Evolutionary conservation across 2,329 filamentous ascomycete species (phyloP).

Genomic region (Venturia effusa): DNA sequence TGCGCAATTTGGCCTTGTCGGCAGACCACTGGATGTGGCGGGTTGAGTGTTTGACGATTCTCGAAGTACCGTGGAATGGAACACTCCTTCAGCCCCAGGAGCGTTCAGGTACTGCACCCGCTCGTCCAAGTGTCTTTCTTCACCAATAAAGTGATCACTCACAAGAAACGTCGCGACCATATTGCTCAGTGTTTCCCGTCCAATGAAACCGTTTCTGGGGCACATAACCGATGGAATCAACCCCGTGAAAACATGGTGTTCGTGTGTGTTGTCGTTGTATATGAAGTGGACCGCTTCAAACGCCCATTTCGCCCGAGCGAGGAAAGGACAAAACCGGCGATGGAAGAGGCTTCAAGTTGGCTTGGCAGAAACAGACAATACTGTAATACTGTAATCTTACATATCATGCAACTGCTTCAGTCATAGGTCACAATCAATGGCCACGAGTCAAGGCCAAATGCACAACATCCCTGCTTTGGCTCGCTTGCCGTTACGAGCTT

Average conservation of each 20-base stretch:
- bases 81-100: background rate
- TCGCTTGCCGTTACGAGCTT: background rate
- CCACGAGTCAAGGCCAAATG: background rate
- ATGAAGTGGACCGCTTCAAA: background rate
- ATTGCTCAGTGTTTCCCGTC: background rate
- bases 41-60: background rate
- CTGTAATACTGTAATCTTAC: too few relatives aligned
- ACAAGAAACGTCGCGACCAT: background rate
- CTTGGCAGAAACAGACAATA: background rate
- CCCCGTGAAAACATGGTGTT: background rate
- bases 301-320: background rate
- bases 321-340: background rate
- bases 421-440: background rate
- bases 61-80: background rate
- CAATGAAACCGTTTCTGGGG: background rate
- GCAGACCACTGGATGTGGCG: background rate
- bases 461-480: background rate
- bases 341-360: background rate
- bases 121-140: background rate
- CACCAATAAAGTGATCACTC: background rate
- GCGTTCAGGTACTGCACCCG: constrained; percentile 4
- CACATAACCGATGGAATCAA: background rate
- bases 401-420: background rate
- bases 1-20: background rate
- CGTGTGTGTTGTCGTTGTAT: background rate